phyloP scores from a whole-genome alignment of 257 asterid species.

The Henckelia pumila region DNA sequence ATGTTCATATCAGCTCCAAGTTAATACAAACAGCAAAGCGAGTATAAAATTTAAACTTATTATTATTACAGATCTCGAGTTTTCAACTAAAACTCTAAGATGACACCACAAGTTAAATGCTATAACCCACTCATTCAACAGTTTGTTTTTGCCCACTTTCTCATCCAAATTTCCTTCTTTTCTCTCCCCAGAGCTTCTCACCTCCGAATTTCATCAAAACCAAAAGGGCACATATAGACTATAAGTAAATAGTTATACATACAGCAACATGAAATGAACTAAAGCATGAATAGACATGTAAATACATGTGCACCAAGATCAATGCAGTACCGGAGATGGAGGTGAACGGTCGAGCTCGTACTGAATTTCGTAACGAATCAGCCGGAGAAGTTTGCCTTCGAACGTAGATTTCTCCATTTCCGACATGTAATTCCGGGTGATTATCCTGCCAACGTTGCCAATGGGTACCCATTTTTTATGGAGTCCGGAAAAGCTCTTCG shows the following conservation, averaged over 20 bases:
- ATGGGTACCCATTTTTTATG: constrained; percentile 25
- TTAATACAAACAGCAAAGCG: no score
- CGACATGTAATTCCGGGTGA: constrained; percentile 45
- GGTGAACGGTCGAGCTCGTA: constrained; percentile 67
- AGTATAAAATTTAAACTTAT: no score
- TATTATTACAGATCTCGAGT: no score
- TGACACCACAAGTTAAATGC: no score
- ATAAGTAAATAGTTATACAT: not conserved
- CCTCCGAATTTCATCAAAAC: not conserved
- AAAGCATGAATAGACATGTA: not conserved
- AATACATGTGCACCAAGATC: not conserved
- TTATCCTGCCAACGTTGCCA: constrained; percentile 23
- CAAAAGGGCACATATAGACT: no score
- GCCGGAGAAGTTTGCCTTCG: constrained; percentile 74
- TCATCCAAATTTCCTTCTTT: not conserved
- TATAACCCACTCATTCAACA: not conserved
- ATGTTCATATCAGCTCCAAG: no score
- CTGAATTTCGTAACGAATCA: constrained; percentile 68
- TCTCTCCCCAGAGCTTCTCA: not conserved
- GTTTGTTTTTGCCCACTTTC: not conserved
- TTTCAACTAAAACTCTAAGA: no score
- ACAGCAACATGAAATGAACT: not conserved
- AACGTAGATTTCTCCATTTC: constrained; percentile 79
- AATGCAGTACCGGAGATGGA: constrained; percentile 46
- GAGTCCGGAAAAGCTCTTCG: constrained; percentile 21